These are phyloP conservation scores for Umbelopsis sp. DNA, from an alignment of 371 early-diverging fungal species.

Conservation along the genomic window DNA sequence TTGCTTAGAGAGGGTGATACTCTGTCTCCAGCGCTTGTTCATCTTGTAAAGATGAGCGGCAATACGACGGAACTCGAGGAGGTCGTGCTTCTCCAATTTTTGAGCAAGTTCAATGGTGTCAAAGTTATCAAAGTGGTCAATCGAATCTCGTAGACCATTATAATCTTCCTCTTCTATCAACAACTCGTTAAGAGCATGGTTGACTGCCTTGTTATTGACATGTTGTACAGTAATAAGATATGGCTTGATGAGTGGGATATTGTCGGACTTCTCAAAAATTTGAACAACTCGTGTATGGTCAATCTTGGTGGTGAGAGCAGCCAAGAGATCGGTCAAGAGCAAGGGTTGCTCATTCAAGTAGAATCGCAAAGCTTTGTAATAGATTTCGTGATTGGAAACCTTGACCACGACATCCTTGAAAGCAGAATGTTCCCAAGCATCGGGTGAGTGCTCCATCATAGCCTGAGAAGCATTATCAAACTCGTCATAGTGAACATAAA, in stretches of 20 bases:
- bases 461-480: conserved; percentile 94
- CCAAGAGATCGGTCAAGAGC: conserved; percentile 87
- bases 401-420: conserved; percentile 97
- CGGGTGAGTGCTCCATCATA: conserved; percentile 91
- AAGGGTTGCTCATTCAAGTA: conserved; percentile 96
- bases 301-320: conserved; percentile 85
- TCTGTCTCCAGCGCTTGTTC: conserved; percentile 95
- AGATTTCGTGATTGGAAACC: conserved; percentile 94
- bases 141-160: conserved; percentile 86
- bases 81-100: conserved; percentile 91
- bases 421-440: conserved; percentile 93
- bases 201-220: conserved; percentile 90
- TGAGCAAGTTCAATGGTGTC: conserved; percentile 90
- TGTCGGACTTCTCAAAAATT: conserved; percentile 95
- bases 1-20: conserved; percentile 92
- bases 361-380: conserved; percentile 95
- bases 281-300: conserved; percentile 96
- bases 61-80: conserved; percentile 96
- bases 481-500: conserved; percentile 98
- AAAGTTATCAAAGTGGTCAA: conserved; percentile 91
- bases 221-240: conserved; percentile 92
- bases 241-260: conserved; percentile 93
- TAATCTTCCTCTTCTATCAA: conserved; percentile 97
- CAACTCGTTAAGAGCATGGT: conserved; percentile 92
- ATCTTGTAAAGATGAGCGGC: conserved; percentile 93